phyloP scores from a whole-genome alignment of 2,329 filamentous ascomycete genomes.

The Fusarium beomiforme region DNA sequence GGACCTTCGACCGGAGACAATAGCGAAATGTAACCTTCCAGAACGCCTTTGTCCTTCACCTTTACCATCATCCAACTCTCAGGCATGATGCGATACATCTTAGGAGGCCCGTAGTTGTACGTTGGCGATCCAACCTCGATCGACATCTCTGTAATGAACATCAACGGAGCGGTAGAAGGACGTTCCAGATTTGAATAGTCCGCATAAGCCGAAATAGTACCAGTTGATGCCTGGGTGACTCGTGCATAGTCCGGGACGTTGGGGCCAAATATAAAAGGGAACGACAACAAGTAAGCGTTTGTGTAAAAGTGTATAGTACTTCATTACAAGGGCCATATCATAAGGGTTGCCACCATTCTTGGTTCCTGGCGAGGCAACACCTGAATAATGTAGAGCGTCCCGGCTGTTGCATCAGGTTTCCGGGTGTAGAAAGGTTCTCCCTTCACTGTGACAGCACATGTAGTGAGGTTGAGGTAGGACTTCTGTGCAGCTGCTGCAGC shows the following conservation, averaged over 20 bases:
- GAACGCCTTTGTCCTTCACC: not conserved
- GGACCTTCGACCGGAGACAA: no score
- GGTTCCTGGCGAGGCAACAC: not conserved
- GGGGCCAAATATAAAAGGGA: fast-evolving
- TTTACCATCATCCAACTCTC: fast-evolving
- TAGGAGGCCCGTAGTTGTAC: not conserved
- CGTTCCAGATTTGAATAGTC: not conserved
- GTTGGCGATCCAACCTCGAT: no score
- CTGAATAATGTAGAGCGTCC: not conserved
- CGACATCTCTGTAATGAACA: fast-evolving
- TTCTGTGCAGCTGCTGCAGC: not conserved
- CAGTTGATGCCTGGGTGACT: fast-evolving
- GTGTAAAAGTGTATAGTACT: fast-evolving
- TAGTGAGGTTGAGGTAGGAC: not conserved
- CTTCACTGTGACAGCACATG: fast-evolving
- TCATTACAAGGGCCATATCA: fast-evolving
- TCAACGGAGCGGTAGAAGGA: not conserved
- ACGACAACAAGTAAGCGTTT: fast-evolving
- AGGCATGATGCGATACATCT: fast-evolving
- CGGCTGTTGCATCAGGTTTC: no score
- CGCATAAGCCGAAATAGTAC: fast-evolving
- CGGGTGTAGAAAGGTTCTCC: not conserved
- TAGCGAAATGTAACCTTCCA: no score
- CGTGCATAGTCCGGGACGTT: not conserved
- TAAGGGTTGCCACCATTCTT: not conserved